A percentile compares a stretch with the other conserved stretches of the same genome.
Conservation (phyloP, 441 rosid genomes). For the Omphalea diandra region DNA sequence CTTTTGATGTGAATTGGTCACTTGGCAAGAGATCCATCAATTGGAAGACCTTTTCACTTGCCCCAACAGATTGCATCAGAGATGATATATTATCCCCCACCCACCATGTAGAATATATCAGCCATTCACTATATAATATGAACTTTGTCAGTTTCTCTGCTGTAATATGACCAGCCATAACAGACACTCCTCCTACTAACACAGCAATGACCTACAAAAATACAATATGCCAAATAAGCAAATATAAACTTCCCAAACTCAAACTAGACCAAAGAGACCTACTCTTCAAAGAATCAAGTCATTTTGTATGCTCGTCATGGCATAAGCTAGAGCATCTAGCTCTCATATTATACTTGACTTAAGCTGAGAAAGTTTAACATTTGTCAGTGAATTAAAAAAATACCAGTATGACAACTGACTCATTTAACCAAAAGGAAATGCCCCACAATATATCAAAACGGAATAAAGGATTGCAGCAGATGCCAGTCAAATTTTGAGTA, state of each 20-base stretch:
- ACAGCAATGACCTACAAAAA: conserved; percentile 77
- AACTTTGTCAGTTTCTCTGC: conserved; percentile 95
- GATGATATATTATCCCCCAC: conserved; percentile 88
- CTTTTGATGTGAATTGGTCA: conserved; percentile 71
- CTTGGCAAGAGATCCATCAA: conserved; percentile 92
- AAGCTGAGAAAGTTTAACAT: background rate
- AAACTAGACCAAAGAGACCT: conserved; percentile 1
- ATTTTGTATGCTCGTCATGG: conserved; percentile 2
- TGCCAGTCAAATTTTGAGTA: background rate
- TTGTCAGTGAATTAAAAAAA: background rate
- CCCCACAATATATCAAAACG: background rate
- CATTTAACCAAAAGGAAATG: background rate
- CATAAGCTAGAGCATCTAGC: background rate
- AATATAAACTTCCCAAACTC: conserved; percentile 3
- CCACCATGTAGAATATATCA: conserved; percentile 97
- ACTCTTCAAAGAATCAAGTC: background rate
- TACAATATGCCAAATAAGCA: conserved; percentile 20
- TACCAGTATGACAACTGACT: conserved; percentile 1
- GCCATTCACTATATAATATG: conserved; percentile 93
- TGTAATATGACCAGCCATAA: conserved; percentile 79
- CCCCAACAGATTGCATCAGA: conserved; percentile 96
- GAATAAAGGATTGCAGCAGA: background rate
- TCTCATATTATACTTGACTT: background rate
- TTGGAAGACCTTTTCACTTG: conserved; percentile 96
- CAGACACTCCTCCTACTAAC: conserved; percentile 82